Evolutionary conservation across 2,329 filamentous ascomycete genomes (phyloP).

Genomic region (Achaetomium macrosporum): DNA sequence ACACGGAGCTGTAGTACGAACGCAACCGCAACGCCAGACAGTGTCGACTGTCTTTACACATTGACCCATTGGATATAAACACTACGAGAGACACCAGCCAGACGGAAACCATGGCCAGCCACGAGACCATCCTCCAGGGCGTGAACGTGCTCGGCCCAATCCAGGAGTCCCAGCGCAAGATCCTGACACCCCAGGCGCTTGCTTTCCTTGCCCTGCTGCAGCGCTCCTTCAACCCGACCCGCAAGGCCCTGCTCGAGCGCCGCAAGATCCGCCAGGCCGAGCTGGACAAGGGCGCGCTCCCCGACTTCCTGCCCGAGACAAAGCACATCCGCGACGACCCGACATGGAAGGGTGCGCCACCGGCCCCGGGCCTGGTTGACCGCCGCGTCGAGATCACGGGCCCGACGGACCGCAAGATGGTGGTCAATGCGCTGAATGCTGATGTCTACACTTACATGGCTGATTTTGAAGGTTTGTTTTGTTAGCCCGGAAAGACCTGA

Average conservation of each 20-base stretch:
- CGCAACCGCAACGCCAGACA: background rate
- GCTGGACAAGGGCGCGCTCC: slow-evolving; percentile 81
- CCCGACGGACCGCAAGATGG: slow-evolving; percentile 97
- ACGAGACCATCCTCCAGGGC: slow-evolving; percentile 76
- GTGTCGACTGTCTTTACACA: background rate
- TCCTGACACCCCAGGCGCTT: slow-evolving; percentile 82
- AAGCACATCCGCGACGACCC: slow-evolving; percentile 90
- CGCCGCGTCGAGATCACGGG: slow-evolving; percentile 95
- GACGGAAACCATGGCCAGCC: slow-evolving; percentile 52
- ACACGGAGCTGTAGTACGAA: no score
- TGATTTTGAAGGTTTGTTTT: slow-evolving; percentile 77
- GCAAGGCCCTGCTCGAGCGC: slow-evolving; percentile 83
- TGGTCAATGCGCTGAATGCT: slow-evolving; percentile 92
- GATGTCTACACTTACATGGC: slow-evolving; percentile 99
- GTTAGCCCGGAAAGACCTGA: background rate
- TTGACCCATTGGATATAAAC: background rate
- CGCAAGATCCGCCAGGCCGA: slow-evolving; percentile 83
- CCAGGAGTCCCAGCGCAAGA: slow-evolving; percentile 75
- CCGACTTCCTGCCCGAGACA: slow-evolving; percentile 94
- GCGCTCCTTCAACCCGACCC: slow-evolving; percentile 84
- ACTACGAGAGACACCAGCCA: background rate
- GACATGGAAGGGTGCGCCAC: slow-evolving; percentile 87
- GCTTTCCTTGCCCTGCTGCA: slow-evolving; percentile 93
- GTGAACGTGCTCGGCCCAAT: slow-evolving; percentile 79
- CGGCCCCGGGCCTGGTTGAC: slow-evolving; percentile 88